Percentiles rank a stretch among this genome's conserved stretches.
Conservation (phyloP, 495 filamentous ascomycete species). For the Astrothelium macrocarpum region DNA sequence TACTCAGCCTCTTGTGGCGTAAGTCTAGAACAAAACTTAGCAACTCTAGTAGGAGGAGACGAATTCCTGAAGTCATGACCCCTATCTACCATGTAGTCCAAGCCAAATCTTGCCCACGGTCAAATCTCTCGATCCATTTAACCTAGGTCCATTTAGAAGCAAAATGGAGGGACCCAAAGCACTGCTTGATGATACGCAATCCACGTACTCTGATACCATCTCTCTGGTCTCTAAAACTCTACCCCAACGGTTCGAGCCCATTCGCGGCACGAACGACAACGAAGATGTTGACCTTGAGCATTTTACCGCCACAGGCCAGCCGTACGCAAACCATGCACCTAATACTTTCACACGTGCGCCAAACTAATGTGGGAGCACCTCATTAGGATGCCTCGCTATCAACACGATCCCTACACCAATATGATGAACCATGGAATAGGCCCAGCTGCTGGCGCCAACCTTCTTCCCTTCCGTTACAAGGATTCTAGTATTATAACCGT, state of each 20-base stretch:
- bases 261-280: background rate
- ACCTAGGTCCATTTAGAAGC: background rate
- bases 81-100: background rate
- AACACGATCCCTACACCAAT: slow-evolving; percentile 5
- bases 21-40: background rate
- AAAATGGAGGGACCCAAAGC: background rate
- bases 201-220: background rate
- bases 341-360: background rate
- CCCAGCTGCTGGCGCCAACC: slow-evolving; percentile 5
- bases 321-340: background rate
- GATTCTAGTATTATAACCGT: slow-evolving; percentile 5
- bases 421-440: background rate
- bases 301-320: background rate
- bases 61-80: background rate
- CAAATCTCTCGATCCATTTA: background rate
- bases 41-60: background rate
- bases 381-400: background rate
- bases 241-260: background rate
- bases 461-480: slow-evolving; percentile 1
- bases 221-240: background rate
- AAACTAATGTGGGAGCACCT: background rate
- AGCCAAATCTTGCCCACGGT: background rate
- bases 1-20: background rate
- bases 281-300: background rate
- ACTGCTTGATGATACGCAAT: background rate